Evolutionary conservation across 208 protist genomes (phyloP), one percentile per base, ranked within the genome.

Genomic region (Balamuthia mandrillaris): DNA sequence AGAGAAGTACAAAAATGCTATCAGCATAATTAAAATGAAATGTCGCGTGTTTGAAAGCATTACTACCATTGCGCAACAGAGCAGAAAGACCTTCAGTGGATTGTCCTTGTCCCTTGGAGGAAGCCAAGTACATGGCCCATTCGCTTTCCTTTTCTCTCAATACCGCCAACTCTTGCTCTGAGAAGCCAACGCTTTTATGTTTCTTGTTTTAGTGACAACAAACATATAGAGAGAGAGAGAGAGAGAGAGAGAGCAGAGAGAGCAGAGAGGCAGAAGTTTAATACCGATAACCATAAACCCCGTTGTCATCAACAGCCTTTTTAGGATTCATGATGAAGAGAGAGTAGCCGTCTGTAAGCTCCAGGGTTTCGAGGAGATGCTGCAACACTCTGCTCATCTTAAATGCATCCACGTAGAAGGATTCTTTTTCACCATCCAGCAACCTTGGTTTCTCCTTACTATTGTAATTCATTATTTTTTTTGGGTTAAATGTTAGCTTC

Each of bases 271-370:
- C 10, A 10, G 29, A 5, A 18, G 63, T n/a, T n/a, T n/a, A n/a
- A n/a, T 45, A 74, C 63, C 63, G 63, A 41, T 74, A 74, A 27
- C 63, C 63, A 29, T 74, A 74, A 29, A 35, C 31, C 31, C 49
- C 39, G 39, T 74, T 29, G 63, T 18, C 9, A 0, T 35, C 39
- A 2, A 74, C 31, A 5, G 63, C 37, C 37, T 74, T 74, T 41
- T 74, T 74, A 24, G 63, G 63, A 41, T 74, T 74, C 21, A 74
- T 18, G 31, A 74, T n/a, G 63, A 74, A 74, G 39, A 74, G 35
- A 14, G 63, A 37, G 63, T 74, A 74, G 63, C 63, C 49, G 39
- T 74, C 63, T 35, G 63, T 74, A 29, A 74, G 63, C 39, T 74
- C 49, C 39, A 74, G n/a, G 24, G 63, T 51, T 7, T 51, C 39